Percentiles rank a stretch among this genome's conserved stretches.
Evolutionary conservation across 2,329 filamentous ascomycete genomes (phyloP).

Genomic region (Diaporthe sp.): DNA sequence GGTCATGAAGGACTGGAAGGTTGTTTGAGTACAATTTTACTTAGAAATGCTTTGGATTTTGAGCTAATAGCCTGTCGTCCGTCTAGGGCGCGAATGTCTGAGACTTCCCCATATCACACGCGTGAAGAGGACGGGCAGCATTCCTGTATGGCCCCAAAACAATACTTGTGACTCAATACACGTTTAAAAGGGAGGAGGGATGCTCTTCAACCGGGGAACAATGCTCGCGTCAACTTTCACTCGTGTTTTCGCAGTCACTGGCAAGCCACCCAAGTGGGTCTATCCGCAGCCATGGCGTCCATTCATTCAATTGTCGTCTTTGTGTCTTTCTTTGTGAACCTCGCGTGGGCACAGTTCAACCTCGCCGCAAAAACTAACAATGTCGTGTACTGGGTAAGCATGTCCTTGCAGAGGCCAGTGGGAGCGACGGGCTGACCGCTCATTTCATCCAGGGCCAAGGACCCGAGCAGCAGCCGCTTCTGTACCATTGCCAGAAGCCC

Average conservation of each 20-base stretch:
- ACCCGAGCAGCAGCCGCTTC: conserved; percentile 53
- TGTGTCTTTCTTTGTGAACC: conserved; percentile 3
- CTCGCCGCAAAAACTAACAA: conserved; percentile 55
- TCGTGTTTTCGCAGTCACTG: conserved; percentile 23
- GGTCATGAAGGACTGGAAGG: background rate
- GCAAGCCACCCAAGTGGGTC: conserved; percentile 34
- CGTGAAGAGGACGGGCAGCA: background rate
- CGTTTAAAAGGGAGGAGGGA: conserved; percentile 1
- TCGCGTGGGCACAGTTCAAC: conserved; percentile 46
- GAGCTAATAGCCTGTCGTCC: background rate
- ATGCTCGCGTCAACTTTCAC: conserved; percentile 18
- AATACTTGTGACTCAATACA: background rate
- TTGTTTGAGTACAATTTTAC: background rate
- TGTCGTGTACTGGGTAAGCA: conserved; percentile 58
- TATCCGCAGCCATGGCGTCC: conserved; percentile 26
- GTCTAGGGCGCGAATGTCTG: background rate
- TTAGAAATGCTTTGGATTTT: background rate
- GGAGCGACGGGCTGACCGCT: conserved; percentile 9
- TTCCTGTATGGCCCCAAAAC: background rate
- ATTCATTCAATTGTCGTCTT: conserved; percentile 14
- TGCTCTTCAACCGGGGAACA: background rate
- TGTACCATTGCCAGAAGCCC: conserved; percentile 55
- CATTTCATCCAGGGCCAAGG: conserved; percentile 54
- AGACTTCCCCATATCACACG: conserved; percentile 25
- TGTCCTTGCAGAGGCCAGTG: background rate